These are phyloP conservation scores for Pseudozyma flocculosa DNA, from an alignment of 1,284 basidiomycete species.

Conservation along the genomic window DNA sequence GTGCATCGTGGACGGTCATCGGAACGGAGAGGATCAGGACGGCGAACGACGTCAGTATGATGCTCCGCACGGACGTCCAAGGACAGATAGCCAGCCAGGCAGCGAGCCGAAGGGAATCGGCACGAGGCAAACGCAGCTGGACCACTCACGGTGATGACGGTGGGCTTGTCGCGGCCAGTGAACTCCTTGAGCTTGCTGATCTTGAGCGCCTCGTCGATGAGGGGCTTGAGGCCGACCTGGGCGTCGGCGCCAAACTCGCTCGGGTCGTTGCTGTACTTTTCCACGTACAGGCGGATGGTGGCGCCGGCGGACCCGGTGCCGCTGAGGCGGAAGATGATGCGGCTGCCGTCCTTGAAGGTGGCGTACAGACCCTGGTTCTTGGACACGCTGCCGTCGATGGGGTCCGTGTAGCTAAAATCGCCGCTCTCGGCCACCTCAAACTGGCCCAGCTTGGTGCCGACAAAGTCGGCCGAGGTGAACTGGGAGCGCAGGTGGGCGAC, in stretches of 20 bases:
- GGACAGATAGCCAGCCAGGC: no score
- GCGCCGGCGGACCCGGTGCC: constrained; percentile 95
- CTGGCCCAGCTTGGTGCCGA: constrained; percentile 60
- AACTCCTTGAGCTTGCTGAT: constrained; percentile 81
- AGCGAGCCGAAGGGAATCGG: no score
- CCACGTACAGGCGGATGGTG: constrained; percentile 65
- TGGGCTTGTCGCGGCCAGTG: constrained; percentile 83
- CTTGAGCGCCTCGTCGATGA: constrained; percentile 89
- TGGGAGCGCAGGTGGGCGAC: constrained; percentile 75
- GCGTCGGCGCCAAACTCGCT: constrained; percentile 75
- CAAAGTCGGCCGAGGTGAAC: constrained; percentile 66
- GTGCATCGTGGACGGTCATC: no score
- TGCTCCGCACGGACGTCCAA: no score
- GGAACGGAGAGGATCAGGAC: no score
- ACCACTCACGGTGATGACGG: constrained; percentile 81
- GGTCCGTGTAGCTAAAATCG: constrained; percentile 95
- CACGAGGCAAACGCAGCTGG: no score
- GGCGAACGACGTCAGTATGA: no score
- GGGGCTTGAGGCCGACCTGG: constrained; percentile 84
- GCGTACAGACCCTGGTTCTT: constrained; percentile 96
- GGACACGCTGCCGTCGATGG: constrained; percentile 88
- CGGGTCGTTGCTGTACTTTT: constrained; percentile 80
- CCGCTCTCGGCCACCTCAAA: constrained; percentile 79
- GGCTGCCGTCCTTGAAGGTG: constrained; percentile 83
- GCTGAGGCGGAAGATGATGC: constrained; percentile 91